Evolutionary conservation across 1,284 basidiomycete species (phyloP).

Genomic region (Taiwanofungus camphoratus): DNA sequence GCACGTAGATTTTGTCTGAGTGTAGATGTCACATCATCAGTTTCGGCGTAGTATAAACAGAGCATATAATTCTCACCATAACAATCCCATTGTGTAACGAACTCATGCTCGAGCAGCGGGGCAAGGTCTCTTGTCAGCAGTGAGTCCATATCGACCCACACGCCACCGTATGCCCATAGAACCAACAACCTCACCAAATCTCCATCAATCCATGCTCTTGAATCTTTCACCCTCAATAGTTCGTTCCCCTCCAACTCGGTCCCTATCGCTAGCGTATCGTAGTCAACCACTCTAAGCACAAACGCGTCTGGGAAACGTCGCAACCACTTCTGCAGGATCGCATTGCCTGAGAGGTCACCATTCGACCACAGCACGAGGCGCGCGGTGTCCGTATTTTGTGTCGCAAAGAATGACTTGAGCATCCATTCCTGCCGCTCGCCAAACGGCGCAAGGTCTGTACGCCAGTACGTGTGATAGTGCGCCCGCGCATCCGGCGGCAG

Average conservation of each 20-base stretch:
- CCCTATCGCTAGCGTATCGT: constrained; percentile 59
- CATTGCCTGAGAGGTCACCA: constrained; percentile 59
- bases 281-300: constrained; percentile 62
- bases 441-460: constrained; percentile 76
- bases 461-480: constrained; percentile 88
- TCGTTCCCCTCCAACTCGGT: constrained; percentile 68
- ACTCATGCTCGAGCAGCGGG: constrained; percentile 85
- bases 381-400: constrained; percentile 64
- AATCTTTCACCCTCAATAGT: constrained; percentile 58
- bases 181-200: constrained; percentile 82
- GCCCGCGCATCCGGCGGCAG: constrained; percentile 39
- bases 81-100: constrained; percentile 95
- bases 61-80: no score
- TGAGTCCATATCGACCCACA: constrained; percentile 96
- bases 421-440: constrained; percentile 79
- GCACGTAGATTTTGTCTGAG: constrained; percentile 78
- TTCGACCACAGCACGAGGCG: constrained; percentile 86
- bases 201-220: constrained; percentile 89
- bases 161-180: constrained; percentile 85
- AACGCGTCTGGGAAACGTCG: constrained; percentile 64
- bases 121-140: constrained; percentile 79
- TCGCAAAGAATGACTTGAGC: constrained; percentile 87
- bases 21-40: constrained; percentile 22
- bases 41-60: no score
- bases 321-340: constrained; percentile 58